Percentiles rank a stretch among this genome's conserved stretches.
Evolutionary conservation across 2,329 filamentous ascomycete species (phyloP).

Genomic region (Colletotrichum godetiae): DNA sequence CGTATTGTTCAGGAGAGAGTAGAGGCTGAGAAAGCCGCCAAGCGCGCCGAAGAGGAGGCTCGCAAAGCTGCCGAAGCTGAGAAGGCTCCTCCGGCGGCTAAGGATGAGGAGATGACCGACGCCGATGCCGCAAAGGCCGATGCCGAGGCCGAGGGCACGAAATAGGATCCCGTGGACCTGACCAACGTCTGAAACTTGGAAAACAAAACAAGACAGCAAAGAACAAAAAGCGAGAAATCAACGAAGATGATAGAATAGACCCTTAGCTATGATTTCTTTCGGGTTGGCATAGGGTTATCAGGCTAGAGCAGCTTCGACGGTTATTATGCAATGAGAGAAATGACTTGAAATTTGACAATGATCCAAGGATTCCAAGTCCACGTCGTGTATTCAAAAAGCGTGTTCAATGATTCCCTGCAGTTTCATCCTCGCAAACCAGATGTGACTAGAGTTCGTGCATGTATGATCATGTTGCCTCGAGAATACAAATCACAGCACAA

Average conservation of each 20-base stretch:
- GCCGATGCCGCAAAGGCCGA: slow-evolving; percentile 66
- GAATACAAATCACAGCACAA: no score
- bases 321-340: slow-evolving; percentile 36
- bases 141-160: slow-evolving; percentile 53
- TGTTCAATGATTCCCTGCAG: no score
- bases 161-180: slow-evolving; percentile 34
- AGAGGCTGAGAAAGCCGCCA: slow-evolving; percentile 82
- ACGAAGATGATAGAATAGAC: slow-evolving; percentile 37
- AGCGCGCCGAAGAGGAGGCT: slow-evolving; percentile 72
- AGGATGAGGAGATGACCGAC: slow-evolving; percentile 74
- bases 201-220: background rate
- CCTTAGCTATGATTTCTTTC: slow-evolving; percentile 34
- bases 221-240: slow-evolving; percentile 22
- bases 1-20: slow-evolving; percentile 80
- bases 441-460: no score
- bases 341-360: slow-evolving; percentile 31
- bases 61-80: slow-evolving; percentile 64
- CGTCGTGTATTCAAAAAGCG: background rate
- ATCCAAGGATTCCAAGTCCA: background rate
- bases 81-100: slow-evolving; percentile 52
- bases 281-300: slow-evolving; percentile 36
- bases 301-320: slow-evolving; percentile 35
- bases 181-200: background rate
- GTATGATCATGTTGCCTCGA: no score
- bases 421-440: no score